Evolutionary conservation across 2,329 filamentous ascomycete species (phyloP).

Genomic region (Thielaviopsis musarum): DNA sequence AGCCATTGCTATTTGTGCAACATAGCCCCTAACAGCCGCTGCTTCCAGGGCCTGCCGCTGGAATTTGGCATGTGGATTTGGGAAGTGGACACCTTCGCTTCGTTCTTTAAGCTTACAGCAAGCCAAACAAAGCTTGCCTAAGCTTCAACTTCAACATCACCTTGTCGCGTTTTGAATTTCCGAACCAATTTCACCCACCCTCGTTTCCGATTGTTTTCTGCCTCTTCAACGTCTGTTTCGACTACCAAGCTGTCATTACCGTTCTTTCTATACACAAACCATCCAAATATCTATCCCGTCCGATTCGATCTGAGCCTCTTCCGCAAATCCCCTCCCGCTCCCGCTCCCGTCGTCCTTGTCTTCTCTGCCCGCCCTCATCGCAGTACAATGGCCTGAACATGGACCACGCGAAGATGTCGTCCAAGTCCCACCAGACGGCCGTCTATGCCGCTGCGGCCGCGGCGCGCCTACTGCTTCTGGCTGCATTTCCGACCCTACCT

Average conservation of each 20-base stretch:
- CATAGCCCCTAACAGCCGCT: not conserved
- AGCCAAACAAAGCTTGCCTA: not conserved
- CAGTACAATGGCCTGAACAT: slow-evolving; percentile 11
- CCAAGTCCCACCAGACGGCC: slow-evolving; percentile 12
- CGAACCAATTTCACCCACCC: not conserved
- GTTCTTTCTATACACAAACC: not conserved
- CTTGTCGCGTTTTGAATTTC: not conserved
- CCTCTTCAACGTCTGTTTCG: not conserved
- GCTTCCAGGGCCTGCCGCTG: not conserved
- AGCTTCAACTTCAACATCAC: not conserved
- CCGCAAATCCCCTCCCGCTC: not conserved
- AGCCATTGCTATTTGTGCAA: not conserved
- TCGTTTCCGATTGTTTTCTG: not conserved
- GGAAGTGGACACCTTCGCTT: slow-evolving; percentile 10
- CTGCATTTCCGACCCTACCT: slow-evolving; percentile 66
- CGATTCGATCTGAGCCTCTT: not conserved
- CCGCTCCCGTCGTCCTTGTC: not conserved
- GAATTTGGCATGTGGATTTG: too few relatives aligned
- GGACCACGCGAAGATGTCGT: slow-evolving; percentile 8
- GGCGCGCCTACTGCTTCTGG: slow-evolving; percentile 64
- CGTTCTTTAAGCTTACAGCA: not conserved
- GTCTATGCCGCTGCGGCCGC: slow-evolving; percentile 63
- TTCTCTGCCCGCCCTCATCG: not conserved
- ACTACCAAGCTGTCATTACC: not conserved
- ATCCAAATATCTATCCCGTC: not conserved